A percentile compares a stretch with the other conserved stretches of the same genome.
phyloP scores from a whole-genome alignment of 2,329 filamentous ascomycete genomes.

The Phaeosphaeria sp. region DNA sequence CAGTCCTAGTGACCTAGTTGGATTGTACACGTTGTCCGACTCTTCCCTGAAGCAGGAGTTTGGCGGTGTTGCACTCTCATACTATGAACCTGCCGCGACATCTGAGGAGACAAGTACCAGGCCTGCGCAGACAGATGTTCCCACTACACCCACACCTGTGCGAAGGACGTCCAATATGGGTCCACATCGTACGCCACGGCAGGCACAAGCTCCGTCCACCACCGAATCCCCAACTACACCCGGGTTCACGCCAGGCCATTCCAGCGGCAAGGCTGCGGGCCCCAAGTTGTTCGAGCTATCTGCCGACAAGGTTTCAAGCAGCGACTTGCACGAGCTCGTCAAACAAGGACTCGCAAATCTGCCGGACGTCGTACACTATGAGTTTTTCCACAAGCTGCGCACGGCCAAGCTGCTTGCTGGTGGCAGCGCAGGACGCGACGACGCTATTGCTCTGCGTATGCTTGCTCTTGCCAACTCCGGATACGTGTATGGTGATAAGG shows the following conservation, averaged over 20 bases:
- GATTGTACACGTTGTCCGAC: slow-evolving; percentile 63
- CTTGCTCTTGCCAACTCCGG: slow-evolving; percentile 89
- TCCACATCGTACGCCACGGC: slow-evolving; percentile 59
- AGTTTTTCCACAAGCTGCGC: slow-evolving; percentile 82
- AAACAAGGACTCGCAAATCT: slow-evolving; percentile 61
- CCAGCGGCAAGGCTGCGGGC: slow-evolving; percentile 32
- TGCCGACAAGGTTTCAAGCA: slow-evolving; percentile 51
- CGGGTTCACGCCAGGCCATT: slow-evolving; percentile 45
- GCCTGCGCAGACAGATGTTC: slow-evolving; percentile 50
- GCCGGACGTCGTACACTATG: slow-evolving; percentile 77
- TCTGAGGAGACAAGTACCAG: slow-evolving; percentile 30
- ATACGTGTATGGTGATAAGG: slow-evolving; percentile 81
- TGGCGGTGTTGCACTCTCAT: slow-evolving; percentile 80
- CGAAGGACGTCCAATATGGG: slow-evolving; percentile 67
- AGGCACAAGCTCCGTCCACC: slow-evolving; percentile 49
- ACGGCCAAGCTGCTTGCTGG: slow-evolving; percentile 79
- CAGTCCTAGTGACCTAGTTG: slow-evolving; percentile 70
- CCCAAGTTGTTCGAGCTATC: slow-evolving; percentile 66
- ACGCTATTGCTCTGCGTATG: slow-evolving; percentile 79
- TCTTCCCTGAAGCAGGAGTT: slow-evolving; percentile 72
- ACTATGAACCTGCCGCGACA: slow-evolving; percentile 65
- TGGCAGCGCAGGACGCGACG: slow-evolving; percentile 70
- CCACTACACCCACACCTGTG: slow-evolving; percentile 76
- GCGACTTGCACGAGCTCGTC: slow-evolving; percentile 52
- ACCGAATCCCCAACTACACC: slow-evolving; percentile 60